Evolutionary conservation across 139 green algal species (phyloP), one percentile per base, ranked within the genome.

Genomic region (Chlamydomonas schloesseri): DNA sequence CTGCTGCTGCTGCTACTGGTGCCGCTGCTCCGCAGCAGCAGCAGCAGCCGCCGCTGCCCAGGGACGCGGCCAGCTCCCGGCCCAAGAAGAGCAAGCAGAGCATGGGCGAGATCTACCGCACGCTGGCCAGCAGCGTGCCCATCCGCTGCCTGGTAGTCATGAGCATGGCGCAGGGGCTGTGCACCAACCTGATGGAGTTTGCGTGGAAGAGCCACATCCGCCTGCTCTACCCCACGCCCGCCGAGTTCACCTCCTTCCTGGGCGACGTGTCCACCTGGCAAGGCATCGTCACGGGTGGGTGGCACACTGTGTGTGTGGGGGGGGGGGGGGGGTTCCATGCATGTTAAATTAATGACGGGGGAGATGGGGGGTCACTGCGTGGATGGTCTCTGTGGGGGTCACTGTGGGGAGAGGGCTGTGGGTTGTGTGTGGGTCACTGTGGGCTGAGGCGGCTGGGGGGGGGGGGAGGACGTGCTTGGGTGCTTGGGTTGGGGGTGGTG

Each of bases 161-260:
- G 97, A 94, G 93, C 0, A 71, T 99, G 57, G 93, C 96, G 2
- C 86, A 97, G 89, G 96, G 96, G 36, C 89, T 99, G 58, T 96
- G 89, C 91, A 95, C 91, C 83, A 97, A 93, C 83, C 87, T 99
- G 42, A 94, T 99, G 83, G 96, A 99, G 89, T 95, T 98, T 79
- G 92, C 95, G 0, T 99, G 95, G 95, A 99, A 99, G 93, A 92
- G 89, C 68, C 95, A 99, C 88, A 93, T 99, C 71, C 89, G 96
- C 34, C 91, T 96, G 75, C 90, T 98, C 78, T 95, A 95, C 90
- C 94, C 96, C 36, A 92, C 89, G 4, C 96, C 97, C 13, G 82
- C 88, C 0, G 95, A 94, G 57, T 99, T 98, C 89, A 94, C 95
- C 0, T 69, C 83, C 13, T 96, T 95, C 88, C 69, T 96, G 62